Base-by-base conservation (phyloP, 2,329 filamentous ascomycete genomes). In the Pseudocercospora pini-densiflorae region DNA sequence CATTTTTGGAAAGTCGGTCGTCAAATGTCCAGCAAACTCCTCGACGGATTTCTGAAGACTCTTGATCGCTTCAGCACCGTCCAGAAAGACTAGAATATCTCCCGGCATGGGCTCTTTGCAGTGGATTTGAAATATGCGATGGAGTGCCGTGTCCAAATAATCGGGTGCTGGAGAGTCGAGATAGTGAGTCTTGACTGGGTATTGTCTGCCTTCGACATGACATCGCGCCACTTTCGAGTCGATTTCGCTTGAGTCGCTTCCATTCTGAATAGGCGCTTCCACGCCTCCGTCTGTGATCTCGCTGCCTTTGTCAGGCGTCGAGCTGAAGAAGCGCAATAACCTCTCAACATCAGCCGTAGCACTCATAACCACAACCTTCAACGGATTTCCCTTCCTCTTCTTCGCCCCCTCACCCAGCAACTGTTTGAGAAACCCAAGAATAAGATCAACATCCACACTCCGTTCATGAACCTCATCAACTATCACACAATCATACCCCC, bases 381-480 rank as follows among this genome's bases (percentile, higher is more conserved):
- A 81, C 0, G 91, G 89, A 31, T 90, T 82, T 33, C 59, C 65
- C 53, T 86, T 83, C 31, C 90, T 82, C 27, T 61, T 67, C 53
- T 86, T 83, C 43, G 87, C 86, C 63, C 89, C 84, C 2, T 86
- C 83, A 33, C 86, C 82, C 1, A 95, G 81, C 55, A 98, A 87
- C 67, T 91, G 90, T 75, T 92, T 92, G 68, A 99, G 77, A 70
- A 99, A 98, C 0, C 95, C 95, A 27, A 96, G 84, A 9, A 97
- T 85, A 27, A 99, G 81, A 80, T 99, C 95, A 7, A 97, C 94
- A 77, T 98, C 96, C 23, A 98, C 88, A 71, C 94, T 97, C 72
- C 95, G 86, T 81, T 99, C 95, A 81, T 99, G 95, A 12, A 99
- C 95, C 79, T 99, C 95, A 79, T 99, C 95, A 7, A 99, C 92